A percentile compares a stretch with the other conserved stretches of the same genome.
These are phyloP conservation scores for Acacia pycnantha DNA, from an alignment of 331 rosid species.

Conservation along the genomic window DNA sequence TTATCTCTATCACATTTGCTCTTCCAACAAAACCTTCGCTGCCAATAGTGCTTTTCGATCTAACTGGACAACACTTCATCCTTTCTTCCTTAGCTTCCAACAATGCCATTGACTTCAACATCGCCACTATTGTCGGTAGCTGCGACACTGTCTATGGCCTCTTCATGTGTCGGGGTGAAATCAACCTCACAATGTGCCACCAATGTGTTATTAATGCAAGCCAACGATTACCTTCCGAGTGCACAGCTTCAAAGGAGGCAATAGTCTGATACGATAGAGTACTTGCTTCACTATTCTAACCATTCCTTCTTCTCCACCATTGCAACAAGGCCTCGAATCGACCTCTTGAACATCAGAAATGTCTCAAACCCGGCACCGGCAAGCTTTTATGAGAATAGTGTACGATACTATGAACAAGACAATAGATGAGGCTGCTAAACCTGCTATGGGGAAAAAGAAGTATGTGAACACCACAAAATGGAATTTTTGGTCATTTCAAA, in stretches of 20 bases:
- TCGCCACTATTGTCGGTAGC: no score
- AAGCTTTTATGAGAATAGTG: no score
- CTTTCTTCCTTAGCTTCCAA: no score
- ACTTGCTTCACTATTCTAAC: conserved; percentile 46
- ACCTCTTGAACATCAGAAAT: no score
- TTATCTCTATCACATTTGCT: no score
- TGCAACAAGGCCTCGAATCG: neutral
- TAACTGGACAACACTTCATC: no score
- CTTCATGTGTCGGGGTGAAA: conserved; percentile 62
- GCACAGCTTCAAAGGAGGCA: conserved; percentile 1
- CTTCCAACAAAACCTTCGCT: no score
- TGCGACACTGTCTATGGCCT: no score
- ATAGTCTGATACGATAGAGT: conserved; percentile 36
- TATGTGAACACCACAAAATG: neutral
- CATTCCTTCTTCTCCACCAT: conserved; percentile 33
- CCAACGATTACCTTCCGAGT: neutral
- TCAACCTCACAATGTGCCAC: conserved; percentile 18
- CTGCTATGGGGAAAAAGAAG: neutral
- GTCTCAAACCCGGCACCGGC: fast-evolving
- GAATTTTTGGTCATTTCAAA: no score
- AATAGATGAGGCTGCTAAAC: neutral
- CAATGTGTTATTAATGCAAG: conserved; percentile 39
- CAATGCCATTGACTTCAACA: no score
- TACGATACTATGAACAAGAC: no score
- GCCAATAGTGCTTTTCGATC: no score